These are phyloP conservation scores for Amniculicola lignicola DNA, from an alignment of 495 filamentous ascomycete genomes.

Conservation along the genomic window DNA sequence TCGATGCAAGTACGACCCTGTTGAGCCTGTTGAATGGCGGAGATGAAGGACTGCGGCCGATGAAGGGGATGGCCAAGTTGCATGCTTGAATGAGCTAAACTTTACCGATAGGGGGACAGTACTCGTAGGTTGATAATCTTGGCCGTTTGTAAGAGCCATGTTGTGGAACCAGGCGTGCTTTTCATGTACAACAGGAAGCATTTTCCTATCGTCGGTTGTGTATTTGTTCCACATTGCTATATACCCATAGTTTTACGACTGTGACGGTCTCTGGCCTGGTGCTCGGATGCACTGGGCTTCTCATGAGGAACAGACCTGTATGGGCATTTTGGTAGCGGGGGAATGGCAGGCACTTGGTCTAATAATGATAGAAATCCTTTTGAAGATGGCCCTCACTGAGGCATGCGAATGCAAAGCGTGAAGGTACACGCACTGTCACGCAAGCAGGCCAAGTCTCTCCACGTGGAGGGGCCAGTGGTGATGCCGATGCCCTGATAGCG, in stretches of 20 bases:
- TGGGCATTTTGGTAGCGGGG: too few species aligned
- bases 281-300: background rate
- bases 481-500: background rate
- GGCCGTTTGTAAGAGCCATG: too few species aligned
- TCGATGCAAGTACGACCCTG: conserved; percentile 39
- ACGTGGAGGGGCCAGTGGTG: conserved; percentile 6
- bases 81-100: conserved; percentile 22
- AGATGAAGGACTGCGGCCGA: conserved; percentile 9
- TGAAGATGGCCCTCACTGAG: too few species aligned
- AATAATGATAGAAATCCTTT: too few species aligned
- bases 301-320: background rate
- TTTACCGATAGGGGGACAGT: too few species aligned
- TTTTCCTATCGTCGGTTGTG: background rate
- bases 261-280: conserved; percentile 4
- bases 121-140: too few species aligned
- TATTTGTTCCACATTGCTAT: conserved; percentile 32
- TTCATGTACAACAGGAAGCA: too few species aligned
- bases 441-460: too few species aligned
- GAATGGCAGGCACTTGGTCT: too few species aligned
- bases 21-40: conserved; percentile 26
- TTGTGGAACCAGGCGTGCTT: too few species aligned
- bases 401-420: too few species aligned
- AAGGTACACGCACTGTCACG: too few species aligned
- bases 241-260: conserved; percentile 34
- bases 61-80: conserved; percentile 27